Conservation (phyloP, 768 basidiomycete species). For the Podaxis sp. region DNA sequence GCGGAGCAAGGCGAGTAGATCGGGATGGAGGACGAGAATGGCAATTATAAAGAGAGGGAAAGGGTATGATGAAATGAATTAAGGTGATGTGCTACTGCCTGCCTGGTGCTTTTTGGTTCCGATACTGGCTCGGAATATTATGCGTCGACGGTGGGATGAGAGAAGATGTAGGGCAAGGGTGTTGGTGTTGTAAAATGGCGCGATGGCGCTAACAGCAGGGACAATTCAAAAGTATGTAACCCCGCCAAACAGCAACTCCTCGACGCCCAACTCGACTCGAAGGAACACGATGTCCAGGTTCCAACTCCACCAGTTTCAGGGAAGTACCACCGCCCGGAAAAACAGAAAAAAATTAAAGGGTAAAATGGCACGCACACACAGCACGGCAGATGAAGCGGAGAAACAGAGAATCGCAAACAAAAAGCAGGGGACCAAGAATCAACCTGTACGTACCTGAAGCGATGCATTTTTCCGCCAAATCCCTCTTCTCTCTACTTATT, state of each 20-base stretch:
- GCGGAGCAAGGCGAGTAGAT: constrained; percentile 9
- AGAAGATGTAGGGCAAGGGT: constrained; percentile 2
- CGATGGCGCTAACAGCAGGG: background rate
- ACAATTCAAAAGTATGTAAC: background rate
- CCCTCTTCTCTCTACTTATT: background rate
- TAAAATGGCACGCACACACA: background rate
- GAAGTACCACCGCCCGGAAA: background rate
- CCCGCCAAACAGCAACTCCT: background rate
- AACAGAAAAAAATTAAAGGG: background rate
- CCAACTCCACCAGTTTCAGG: background rate
- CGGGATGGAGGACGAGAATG: constrained; percentile 13
- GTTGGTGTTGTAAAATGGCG: constrained; percentile 2
- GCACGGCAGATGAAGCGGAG: background rate
- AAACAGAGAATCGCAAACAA: background rate
- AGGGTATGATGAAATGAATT: constrained; percentile 2
- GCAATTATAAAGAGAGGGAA: constrained; percentile 8
- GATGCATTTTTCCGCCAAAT: constrained; percentile 6
- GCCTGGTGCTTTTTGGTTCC: background rate
- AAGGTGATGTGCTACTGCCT: background rate
- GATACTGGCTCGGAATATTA: constrained; percentile 1
- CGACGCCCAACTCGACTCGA: background rate
- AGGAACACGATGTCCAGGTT: background rate
- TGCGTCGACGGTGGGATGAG: constrained; percentile 3
- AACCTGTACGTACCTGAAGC: constrained; percentile 10
- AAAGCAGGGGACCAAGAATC: background rate